A percentile compares a stretch with the other conserved stretches of the same genome.
Conservation (phyloP, 106 monocot genomes). For the Alisma plantagoaquatica region DNA sequence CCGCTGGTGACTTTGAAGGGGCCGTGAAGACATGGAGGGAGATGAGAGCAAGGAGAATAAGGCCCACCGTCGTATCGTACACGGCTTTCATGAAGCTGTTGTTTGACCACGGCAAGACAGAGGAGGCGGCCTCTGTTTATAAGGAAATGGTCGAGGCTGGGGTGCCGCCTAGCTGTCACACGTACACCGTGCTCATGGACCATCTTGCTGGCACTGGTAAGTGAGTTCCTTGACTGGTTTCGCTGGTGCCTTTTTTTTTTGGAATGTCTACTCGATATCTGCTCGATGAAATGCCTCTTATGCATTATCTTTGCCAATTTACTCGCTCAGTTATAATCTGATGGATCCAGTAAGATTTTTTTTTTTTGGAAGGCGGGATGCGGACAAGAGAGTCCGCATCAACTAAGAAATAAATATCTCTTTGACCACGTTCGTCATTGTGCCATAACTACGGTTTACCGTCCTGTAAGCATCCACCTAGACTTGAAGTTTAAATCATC, state of each 20-base stretch:
- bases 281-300: conserved; percentile 6
- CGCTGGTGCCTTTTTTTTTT: not conserved
- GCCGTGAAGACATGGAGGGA: conserved; percentile 56
- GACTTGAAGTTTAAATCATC: too few species aligned
- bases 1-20: conserved; percentile 45
- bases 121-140: conserved; percentile 42
- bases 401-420: too few species aligned
- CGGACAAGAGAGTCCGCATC: too few species aligned
- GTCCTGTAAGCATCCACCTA: too few species aligned
- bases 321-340: not conserved
- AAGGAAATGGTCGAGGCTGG: conserved; percentile 58
- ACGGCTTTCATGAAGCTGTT: conserved; percentile 67
- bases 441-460: too few species aligned
- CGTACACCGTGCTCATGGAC: conserved; percentile 77
- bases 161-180: conserved; percentile 50
- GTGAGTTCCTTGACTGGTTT: conserved; percentile 1
- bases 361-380: too few species aligned
- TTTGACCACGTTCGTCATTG: too few species aligned
- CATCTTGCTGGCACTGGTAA: conserved; percentile 56
- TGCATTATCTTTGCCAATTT: not conserved
- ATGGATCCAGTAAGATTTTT: too few species aligned
- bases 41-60: conserved; percentile 36
- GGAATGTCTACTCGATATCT: not conserved
- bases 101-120: conserved; percentile 37
- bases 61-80: conserved; percentile 59